Evolutionary conservation across 2,329 filamentous ascomycete species (phyloP), one percentile per base, ranked within the genome.

Genomic region (Scedosporium dehoogii): DNA sequence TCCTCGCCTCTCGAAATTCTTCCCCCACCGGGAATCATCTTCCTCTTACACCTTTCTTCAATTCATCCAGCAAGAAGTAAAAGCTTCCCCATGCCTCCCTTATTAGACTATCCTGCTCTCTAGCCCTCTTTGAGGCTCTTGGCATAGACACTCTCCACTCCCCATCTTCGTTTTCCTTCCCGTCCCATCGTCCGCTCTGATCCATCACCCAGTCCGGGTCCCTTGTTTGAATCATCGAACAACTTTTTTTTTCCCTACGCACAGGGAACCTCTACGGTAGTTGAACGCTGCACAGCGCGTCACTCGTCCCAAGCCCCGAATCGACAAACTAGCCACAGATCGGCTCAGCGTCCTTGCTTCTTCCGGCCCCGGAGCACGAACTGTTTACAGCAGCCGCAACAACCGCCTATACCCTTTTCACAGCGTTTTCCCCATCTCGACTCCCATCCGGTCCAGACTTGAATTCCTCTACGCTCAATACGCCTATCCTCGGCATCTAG

Each of bases 91-190:
- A 59, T 46, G 38, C 58, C 58, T 59, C 48, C 48, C 48, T 53
- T 53, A 53, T 25, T 21, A 21, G 12, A 21, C 48, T n/a, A 53
- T 14, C 23, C 48, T 21, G 48, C 23, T 53, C 48, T 53, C 48
- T 53, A 53, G 21, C 48, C 48, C 48, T 53, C 58, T 18, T 42
- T 29, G 58, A 59, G 58, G 12, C 25, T 27, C 58, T 44, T 29
- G 41, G 58, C 18, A 29, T 41, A 59, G 58, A 48, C 58, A 23
- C 58, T 59, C 58, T 59, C 58, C 58, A 46, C 58, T 59, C 58
- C 33, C 14, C 56, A 25, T 46, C 41, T 42, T n/a, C 42, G 38
- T 29, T 9, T 12, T 21, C n/a, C 14, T 10, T n/a, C 23, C 42
- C 7, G 7, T 51, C 14, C 59, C 25, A 16, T 38, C 25, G n/a